Percentiles rank a stretch among this genome's conserved stretches.
Conservation (phyloP, 495 filamentous ascomycete genomes). For the Chaetomium tenue region DNA sequence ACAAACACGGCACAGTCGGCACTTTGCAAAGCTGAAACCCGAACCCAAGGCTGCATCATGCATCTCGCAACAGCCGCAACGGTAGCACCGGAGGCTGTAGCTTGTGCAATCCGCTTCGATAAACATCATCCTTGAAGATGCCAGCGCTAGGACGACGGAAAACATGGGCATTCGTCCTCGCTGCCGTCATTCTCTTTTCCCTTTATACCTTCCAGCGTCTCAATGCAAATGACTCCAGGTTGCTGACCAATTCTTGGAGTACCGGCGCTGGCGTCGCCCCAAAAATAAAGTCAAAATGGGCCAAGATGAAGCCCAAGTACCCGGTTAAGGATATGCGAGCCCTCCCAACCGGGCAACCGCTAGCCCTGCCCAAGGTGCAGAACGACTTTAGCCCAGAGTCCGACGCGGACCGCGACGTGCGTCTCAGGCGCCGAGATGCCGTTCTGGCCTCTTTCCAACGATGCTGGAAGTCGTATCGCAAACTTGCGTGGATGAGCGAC, state of each 20-base stretch:
- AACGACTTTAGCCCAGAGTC: constrained; percentile 37
- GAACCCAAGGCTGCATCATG: no score
- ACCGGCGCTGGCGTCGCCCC: no score
- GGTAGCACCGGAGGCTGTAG: no score
- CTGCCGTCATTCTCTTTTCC: neutral
- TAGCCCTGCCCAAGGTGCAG: constrained; percentile 72
- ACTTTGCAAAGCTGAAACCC: no score
- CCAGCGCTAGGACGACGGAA: neutral
- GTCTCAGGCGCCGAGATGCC: constrained; percentile 44
- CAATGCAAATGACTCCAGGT: no score
- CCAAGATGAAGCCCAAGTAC: constrained; percentile 52
- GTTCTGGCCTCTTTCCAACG: constrained; percentile 70
- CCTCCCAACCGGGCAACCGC: constrained; percentile 67
- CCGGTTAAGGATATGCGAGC: constrained; percentile 61
- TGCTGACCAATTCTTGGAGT: no score
- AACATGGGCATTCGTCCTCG: neutral
- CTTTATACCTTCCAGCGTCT: neutral
- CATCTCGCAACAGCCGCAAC: no score
- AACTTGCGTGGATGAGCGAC: constrained; percentile 73
- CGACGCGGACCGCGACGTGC: constrained; percentile 30
- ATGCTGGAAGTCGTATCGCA: constrained; percentile 75
- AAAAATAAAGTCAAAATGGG: neutral
- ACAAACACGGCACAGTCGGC: no score
- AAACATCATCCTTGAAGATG: neutral
- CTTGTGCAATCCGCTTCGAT: no score